A percentile compares a stretch with the other conserved stretches of the same genome.
Conservation (phyloP, 108 stramenopile genomes). For the Skeletonema tropicum region DNA sequence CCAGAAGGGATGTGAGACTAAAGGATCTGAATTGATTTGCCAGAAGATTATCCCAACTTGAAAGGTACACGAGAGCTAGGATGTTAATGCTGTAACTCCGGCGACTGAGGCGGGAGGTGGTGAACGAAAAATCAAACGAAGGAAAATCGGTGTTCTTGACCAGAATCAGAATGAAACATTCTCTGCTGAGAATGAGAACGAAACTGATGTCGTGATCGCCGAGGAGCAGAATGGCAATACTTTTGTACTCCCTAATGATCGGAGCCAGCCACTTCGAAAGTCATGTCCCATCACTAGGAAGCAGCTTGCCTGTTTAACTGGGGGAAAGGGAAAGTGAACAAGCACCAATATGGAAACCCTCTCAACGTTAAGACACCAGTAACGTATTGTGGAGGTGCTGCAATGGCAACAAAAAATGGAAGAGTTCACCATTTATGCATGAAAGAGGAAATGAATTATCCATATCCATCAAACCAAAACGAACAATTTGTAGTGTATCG, state of each 20-base stretch:
- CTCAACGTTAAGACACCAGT: constrained; percentile 22
- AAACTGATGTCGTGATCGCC: too few species aligned
- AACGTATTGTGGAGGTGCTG: constrained; percentile 8
- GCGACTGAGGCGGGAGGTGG: neutral
- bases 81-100: neutral
- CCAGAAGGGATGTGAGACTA: too few species aligned
- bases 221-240: too few species aligned
- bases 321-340: constrained; percentile 14
- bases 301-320: constrained; percentile 17
- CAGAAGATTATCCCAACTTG: neutral
- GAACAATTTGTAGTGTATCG: constrained; percentile 20
- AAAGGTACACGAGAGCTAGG: neutral
- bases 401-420: constrained; percentile 14
- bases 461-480: neutral
- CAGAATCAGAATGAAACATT: too few species aligned
- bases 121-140: neutral
- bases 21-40: too few species aligned
- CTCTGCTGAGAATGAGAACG: too few species aligned
- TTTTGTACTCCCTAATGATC: too few species aligned
- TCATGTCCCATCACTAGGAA: constrained; percentile 12
- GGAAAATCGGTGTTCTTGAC: neutral
- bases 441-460: constrained; percentile 12
- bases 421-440: constrained; percentile 26
- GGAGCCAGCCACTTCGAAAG: neutral
- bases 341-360: constrained; percentile 8